phyloP scores from a whole-genome alignment of 345 rosid genomes.

The Carallia pectinifolia region DNA sequence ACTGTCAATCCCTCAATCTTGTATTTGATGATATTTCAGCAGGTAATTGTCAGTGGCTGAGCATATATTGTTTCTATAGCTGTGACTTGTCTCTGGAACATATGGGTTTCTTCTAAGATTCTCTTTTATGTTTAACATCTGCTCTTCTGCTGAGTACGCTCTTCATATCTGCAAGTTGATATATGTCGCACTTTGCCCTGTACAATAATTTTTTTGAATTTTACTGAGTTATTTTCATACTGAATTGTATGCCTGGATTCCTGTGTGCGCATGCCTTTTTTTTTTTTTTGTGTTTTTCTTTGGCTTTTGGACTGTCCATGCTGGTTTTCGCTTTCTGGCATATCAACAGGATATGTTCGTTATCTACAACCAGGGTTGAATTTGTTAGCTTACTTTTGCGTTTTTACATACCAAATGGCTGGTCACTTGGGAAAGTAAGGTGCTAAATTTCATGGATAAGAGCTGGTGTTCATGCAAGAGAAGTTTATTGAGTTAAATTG shows the following conservation, averaged over 20 bases:
- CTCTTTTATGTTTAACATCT: background rate
- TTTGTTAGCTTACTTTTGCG: no score
- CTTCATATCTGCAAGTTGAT: background rate
- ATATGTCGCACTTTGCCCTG: background rate
- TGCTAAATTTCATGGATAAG: no score
- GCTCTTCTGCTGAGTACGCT: background rate
- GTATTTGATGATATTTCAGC: conserved; percentile 71
- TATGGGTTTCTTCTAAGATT: background rate
- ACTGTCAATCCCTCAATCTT: conserved; percentile 70
- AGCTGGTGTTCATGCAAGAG: no score
- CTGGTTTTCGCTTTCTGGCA: no score
- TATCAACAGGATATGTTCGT: no score
- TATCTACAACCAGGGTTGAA: no score
- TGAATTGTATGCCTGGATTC: background rate
- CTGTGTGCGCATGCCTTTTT: no score
- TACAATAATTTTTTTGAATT: background rate
- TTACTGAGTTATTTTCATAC: background rate
- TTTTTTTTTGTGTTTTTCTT: no score
- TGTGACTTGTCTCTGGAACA: background rate
- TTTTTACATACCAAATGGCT: no score
- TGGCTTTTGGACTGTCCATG: no score
- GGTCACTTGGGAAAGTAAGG: no score
- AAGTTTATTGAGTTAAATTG: no score
- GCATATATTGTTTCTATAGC: background rate
- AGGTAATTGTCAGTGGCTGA: conserved; percentile 43